Evolutionary conservation across 352 stramenopile genomes (phyloP).

Genomic region (Halophytophthora batemanensis): DNA sequence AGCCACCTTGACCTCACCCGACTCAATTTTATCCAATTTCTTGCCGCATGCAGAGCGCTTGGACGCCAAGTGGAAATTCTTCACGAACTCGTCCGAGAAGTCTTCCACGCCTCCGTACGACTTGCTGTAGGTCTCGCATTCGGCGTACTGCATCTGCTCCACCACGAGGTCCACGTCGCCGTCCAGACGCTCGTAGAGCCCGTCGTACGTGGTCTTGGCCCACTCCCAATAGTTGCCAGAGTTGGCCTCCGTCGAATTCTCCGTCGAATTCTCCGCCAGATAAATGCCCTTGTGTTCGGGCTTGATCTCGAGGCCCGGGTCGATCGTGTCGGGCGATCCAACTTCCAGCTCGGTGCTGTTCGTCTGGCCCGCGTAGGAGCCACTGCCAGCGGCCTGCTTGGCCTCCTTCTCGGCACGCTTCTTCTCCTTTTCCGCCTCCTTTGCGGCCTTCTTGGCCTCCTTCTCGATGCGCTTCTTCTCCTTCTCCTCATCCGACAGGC

Average conservation of each 20-base stretch:
- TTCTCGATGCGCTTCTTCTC: no score
- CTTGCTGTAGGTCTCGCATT: slow-evolving; percentile 43
- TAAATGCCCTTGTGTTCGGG: slow-evolving; percentile 13
- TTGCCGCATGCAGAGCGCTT: slow-evolving; percentile 36
- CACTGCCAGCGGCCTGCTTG: no score
- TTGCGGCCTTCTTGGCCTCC: no score
- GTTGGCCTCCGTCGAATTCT: slow-evolving; percentile 26
- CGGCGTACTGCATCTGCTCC: slow-evolving; percentile 48
- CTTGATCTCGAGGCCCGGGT: no score
- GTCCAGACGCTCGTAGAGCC: slow-evolving; percentile 41
- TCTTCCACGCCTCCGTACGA: slow-evolving; percentile 33
- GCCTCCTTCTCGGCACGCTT: no score
- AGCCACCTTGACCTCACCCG: slow-evolving; percentile 33
- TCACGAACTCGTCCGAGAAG: slow-evolving; percentile 43
- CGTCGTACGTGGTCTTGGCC: slow-evolving; percentile 42
- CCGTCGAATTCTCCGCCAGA: slow-evolving; percentile 14
- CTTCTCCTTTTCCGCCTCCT: no score
- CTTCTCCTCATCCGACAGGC: no score
- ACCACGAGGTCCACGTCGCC: slow-evolving; percentile 50
- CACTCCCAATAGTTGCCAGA: slow-evolving; percentile 51
- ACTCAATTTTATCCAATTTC: slow-evolving; percentile 36
- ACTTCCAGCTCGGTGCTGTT: no score
- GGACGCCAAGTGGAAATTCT: slow-evolving; percentile 44
- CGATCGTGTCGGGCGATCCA: no score
- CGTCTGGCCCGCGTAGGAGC: no score